These are phyloP conservation scores for Malus asiatica DNA, from an alignment of 306 rosid genomes.

Conservation along the genomic window DNA sequence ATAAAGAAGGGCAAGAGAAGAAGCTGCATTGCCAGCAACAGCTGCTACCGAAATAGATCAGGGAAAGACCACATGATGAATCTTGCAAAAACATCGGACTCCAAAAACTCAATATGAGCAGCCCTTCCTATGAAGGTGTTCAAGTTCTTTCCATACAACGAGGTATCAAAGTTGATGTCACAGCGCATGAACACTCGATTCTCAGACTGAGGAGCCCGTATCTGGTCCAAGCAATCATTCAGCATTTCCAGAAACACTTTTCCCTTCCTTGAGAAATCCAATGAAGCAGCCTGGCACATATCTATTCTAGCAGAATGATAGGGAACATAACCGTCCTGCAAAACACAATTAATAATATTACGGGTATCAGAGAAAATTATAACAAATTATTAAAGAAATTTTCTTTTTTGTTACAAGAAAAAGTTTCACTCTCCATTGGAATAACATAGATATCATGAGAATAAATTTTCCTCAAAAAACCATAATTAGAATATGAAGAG, in stretches of 20 bases:
- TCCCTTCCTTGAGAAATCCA: slow-evolving; percentile 64
- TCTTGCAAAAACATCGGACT: slow-evolving; percentile 68
- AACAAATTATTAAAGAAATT: not conserved
- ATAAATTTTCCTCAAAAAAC: not conserved
- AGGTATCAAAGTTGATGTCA: slow-evolving; percentile 75
- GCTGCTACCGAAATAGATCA: slow-evolving; percentile 49
- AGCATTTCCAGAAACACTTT: slow-evolving; percentile 72
- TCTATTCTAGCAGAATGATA: slow-evolving; percentile 95
- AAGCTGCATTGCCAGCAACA: slow-evolving; percentile 6
- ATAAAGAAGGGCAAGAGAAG: slow-evolving; percentile 2
- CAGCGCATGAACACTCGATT: slow-evolving; percentile 79
- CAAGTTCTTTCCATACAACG: slow-evolving; percentile 81
- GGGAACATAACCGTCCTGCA: slow-evolving; percentile 92
- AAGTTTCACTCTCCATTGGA: not conserved
- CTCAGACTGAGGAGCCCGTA: slow-evolving; percentile 46
- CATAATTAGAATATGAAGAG: not conserved
- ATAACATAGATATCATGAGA: not conserved
- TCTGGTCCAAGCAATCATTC: slow-evolving; percentile 79
- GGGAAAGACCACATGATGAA: slow-evolving; percentile 95
- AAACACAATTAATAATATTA: slow-evolving; percentile 8
- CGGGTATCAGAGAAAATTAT: not conserved
- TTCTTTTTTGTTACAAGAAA: not conserved
- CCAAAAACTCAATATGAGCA: slow-evolving; percentile 88
- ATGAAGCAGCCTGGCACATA: slow-evolving; percentile 75
- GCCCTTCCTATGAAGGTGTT: slow-evolving; percentile 79